Conservation (phyloP, 768 basidiomycete genomes). For the Symmetrospora coprosmae region DNA sequence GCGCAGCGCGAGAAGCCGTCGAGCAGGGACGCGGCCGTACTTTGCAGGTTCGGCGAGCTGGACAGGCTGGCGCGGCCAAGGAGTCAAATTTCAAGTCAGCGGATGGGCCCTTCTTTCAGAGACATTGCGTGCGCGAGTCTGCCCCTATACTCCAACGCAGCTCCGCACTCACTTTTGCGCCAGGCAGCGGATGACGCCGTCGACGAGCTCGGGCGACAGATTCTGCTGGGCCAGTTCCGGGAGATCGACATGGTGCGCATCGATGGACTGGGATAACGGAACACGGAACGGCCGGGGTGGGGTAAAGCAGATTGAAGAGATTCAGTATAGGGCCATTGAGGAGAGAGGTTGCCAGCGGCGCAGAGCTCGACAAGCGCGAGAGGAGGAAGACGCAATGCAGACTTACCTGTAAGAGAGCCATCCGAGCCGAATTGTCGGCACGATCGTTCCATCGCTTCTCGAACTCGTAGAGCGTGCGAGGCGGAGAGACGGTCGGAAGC, state of each 20-base stretch:
- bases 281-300: too few species aligned
- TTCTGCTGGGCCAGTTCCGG: neutral
- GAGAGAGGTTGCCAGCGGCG: too few species aligned
- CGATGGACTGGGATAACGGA: too few species aligned
- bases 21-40: neutral
- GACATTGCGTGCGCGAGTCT: too few species aligned
- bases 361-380: too few species aligned
- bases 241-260: too few species aligned
- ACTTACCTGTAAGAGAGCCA: neutral
- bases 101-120: too few species aligned
- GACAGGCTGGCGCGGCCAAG: neutral
- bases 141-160: too few species aligned
- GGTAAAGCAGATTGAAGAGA: too few species aligned
- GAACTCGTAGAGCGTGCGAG: conserved; percentile 1
- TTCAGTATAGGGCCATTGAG: too few species aligned
- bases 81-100: neutral
- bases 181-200: neutral
- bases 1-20: neutral
- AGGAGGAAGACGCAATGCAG: too few species aligned
- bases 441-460: conserved; percentile 3
- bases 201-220: conserved; percentile 10
- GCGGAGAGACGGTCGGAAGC: neutral
- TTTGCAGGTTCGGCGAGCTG: neutral
- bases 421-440: neutral
- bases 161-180: neutral